Base-by-base conservation (phyloP, 139 green algal species). In the Chlamydomonas schloesseri region DNA sequence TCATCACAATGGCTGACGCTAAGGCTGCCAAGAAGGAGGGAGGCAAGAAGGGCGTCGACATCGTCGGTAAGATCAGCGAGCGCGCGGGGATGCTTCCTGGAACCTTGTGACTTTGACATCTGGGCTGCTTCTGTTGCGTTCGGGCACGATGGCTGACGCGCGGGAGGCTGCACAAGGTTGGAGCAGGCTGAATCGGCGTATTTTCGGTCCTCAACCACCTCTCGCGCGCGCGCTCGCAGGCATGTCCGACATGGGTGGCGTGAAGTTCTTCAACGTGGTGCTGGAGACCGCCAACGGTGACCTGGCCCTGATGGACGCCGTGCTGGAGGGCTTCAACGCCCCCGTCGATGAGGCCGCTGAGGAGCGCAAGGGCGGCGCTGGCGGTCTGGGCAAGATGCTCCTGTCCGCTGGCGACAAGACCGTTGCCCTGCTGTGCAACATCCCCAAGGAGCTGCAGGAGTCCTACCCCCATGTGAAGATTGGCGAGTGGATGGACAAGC, bases 331-430 rank as follows among this genome's bases (percentile, higher is more conserved):
- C 76, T 88, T 91, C 65, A 97, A 97, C 81, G 87, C 84, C 1
- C 42, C 86, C 24, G 95, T 97, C 5, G 95, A 97, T 42, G 94
- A 97, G 92, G 64, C 73, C 15, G 94, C 94, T 36, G 95, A 97
- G 91, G 95, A 97, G 93, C 91, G 94, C 87, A 97, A 97, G 93
- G 95, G 95, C 68, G 95, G 95, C 53, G 92, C 93, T 60, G 89
- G 90, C 33, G 80, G 91, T 34, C 75, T 96, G 2, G 89, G 89
- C 82, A 96, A 96, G 90, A 88, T 92, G 88, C 93, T 96, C 77
- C 84, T 95, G 53, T 95, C 91, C 36, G 94, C 95, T 37, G 95
- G 95, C 36, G 91, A 96, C 70, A 91, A 93, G 58, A 88, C 94
- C 88, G 79, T 97, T 57, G 93, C 93, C 14, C 80, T 95, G 26